A percentile compares a stretch with the other conserved stretches of the same genome.
Conservation (phyloP, 2,329 filamentous ascomycete genomes). For the Madurella fahalii region DNA sequence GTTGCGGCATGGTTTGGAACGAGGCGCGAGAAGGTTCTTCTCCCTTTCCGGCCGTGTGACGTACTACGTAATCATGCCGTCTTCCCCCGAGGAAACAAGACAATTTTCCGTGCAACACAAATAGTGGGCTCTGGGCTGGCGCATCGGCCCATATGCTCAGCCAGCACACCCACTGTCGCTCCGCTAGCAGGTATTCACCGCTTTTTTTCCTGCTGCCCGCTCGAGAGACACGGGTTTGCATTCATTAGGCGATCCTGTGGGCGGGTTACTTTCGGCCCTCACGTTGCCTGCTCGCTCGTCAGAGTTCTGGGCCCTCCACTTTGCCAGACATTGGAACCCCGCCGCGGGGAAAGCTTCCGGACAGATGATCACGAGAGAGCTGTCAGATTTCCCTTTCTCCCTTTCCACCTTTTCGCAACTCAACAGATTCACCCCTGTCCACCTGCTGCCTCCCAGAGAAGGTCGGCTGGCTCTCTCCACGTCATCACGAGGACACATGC, state of each 20-base stretch:
- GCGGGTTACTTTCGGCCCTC: slow-evolving; percentile 21
- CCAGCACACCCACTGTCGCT: slow-evolving; percentile 10
- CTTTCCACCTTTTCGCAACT: neutral
- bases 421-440: slow-evolving; percentile 6
- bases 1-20: slow-evolving; percentile 2
- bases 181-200: slow-evolving; percentile 19
- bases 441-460: neutral
- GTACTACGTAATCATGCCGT: neutral
- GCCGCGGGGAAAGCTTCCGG: slow-evolving; percentile 23
- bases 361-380: slow-evolving; percentile 16
- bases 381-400: slow-evolving; percentile 7
- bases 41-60: neutral
- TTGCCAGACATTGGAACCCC: slow-evolving; percentile 13
- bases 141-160: slow-evolving; percentile 2
- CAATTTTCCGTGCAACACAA: slow-evolving; percentile 9
- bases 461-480: slow-evolving; percentile 6
- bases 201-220: slow-evolving; percentile 19
- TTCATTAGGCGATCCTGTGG: slow-evolving; percentile 5
- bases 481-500: slow-evolving; percentile 16
- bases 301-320: neutral
- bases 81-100: neutral
- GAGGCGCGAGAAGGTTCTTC: neutral
- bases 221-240: slow-evolving; percentile 9
- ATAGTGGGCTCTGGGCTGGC: neutral
- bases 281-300: neutral